phyloP scores from a whole-genome alignment of 2,329 filamentous ascomycete genomes.

The Cercospora zeae-maydis region DNA sequence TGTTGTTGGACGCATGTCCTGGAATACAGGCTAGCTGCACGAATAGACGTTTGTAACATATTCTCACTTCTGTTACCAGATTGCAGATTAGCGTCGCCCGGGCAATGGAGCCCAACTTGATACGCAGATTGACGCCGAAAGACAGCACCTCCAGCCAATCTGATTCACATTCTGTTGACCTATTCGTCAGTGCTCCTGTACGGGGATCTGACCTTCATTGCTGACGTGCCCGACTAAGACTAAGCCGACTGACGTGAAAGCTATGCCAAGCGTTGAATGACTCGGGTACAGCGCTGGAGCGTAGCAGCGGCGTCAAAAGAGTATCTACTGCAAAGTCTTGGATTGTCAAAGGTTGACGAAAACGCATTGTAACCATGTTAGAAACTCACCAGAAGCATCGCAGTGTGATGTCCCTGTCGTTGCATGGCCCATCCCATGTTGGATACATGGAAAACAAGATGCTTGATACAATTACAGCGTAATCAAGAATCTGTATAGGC shows the following conservation, averaged over 20 bases:
- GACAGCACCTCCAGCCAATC: background rate
- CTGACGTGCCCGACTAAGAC: background rate
- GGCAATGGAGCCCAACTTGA: background rate
- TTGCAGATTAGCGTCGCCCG: background rate
- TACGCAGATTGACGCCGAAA: too few species aligned
- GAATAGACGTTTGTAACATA: slow-evolving; percentile 5
- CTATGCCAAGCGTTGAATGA: background rate
- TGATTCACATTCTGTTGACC: background rate
- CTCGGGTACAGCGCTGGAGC: background rate
- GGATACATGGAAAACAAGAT: background rate
- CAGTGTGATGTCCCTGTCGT: background rate
- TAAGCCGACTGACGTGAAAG: background rate
- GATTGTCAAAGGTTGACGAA: background rate
- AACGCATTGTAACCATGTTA: background rate
- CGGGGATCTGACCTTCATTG: background rate
- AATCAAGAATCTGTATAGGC: too few species aligned
- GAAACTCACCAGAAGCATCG: background rate
- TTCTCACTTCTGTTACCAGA: background rate
- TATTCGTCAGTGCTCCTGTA: background rate
- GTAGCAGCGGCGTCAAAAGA: background rate
- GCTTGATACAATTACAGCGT: too few species aligned
- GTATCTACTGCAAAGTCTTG: background rate
- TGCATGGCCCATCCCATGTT: background rate
- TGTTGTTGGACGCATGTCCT: background rate
- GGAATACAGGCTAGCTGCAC: background rate